Evolutionary conservation across 768 basidiomycete genomes (phyloP).

Genomic region (Stropharia rugosoannulata): DNA sequence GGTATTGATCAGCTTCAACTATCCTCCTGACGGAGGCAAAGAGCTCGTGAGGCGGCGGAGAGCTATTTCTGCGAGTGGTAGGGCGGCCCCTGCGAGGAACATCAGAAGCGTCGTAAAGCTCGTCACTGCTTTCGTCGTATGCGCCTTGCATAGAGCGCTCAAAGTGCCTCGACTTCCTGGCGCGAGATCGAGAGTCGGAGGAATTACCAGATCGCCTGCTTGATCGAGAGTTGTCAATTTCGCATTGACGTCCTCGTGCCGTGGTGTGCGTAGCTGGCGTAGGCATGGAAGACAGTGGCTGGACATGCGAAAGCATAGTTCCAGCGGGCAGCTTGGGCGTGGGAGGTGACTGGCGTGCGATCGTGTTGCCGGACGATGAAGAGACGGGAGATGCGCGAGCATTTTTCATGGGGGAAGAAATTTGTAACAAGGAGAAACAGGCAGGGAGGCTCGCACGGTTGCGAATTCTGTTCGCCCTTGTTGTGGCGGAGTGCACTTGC

Average conservation of each 20-base stretch:
- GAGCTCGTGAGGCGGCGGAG: constrained; percentile 40
- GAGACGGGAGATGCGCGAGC: constrained; percentile 41
- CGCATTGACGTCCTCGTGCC: constrained; percentile 53
- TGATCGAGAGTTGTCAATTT: constrained; percentile 30
- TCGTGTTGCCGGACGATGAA: constrained; percentile 46
- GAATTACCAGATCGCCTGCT: constrained; percentile 30
- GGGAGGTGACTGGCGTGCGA: constrained; percentile 54
- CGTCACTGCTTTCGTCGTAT: constrained; percentile 17
- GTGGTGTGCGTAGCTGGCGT: constrained; percentile 36
- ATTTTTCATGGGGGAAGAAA: constrained; percentile 36
- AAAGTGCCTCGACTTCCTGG: constrained; percentile 22
- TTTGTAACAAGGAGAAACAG: constrained; percentile 71
- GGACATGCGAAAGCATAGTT: constrained; percentile 26
- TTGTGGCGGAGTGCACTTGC: constrained; percentile 22
- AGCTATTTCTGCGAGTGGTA: constrained; percentile 53
- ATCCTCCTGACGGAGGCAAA: constrained; percentile 11
- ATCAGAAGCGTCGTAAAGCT: constrained; percentile 27
- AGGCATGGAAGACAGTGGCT: constrained; percentile 19
- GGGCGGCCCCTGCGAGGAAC: constrained; percentile 51
- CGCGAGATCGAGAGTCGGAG: constrained; percentile 38
- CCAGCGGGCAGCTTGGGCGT: constrained; percentile 51
- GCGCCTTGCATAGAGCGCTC: constrained; percentile 42
- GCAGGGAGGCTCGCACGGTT: constrained; percentile 75
- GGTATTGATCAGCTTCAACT: constrained; percentile 21
- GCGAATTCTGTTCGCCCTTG: constrained; percentile 49